These are phyloP conservation scores for Puccinia triticina DNA, from an alignment of 1,284 basidiomycete genomes.

Conservation along the genomic window DNA sequence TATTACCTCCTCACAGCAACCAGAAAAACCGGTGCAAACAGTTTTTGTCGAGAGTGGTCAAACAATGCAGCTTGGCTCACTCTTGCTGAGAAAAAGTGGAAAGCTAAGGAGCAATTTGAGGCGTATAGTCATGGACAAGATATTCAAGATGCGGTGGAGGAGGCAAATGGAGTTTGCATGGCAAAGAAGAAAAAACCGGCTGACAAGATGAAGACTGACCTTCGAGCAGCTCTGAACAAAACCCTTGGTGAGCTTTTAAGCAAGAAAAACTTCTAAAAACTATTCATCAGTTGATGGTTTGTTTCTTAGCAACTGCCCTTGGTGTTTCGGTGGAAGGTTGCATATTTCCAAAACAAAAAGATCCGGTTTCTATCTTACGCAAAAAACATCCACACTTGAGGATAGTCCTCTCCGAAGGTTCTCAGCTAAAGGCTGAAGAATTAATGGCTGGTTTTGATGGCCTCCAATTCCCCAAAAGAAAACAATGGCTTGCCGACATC, in stretches of 20 bases:
- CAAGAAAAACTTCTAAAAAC: background rate
- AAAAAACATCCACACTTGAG: background rate
- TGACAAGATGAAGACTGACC: no score
- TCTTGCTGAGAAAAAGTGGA: background rate
- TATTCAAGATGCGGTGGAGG: background rate
- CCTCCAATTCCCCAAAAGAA: background rate
- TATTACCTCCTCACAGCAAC: background rate
- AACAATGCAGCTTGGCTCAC: no score
- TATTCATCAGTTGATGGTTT: no score
- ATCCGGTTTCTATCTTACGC: background rate
- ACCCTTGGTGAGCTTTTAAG: background rate
- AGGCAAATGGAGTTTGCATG: no score
- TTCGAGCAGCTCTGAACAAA: no score
- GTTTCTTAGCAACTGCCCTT: background rate
- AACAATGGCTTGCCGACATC: background rate
- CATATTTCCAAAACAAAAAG: background rate
- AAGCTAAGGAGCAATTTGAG: constrained; percentile 6
- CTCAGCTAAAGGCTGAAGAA: background rate
- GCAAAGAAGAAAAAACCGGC: background rate
- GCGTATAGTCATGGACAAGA: background rate
- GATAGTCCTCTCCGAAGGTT: background rate
- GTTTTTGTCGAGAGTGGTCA: constrained; percentile 6
- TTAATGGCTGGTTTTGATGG: background rate
- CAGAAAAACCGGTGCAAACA: background rate
- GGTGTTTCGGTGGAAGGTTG: background rate